Percentiles rank a stretch among this genome's conserved stretches.
Evolutionary conservation across 371 early-diverging fungal genomes (phyloP).

Genomic region (Mucor piriformis): DNA sequence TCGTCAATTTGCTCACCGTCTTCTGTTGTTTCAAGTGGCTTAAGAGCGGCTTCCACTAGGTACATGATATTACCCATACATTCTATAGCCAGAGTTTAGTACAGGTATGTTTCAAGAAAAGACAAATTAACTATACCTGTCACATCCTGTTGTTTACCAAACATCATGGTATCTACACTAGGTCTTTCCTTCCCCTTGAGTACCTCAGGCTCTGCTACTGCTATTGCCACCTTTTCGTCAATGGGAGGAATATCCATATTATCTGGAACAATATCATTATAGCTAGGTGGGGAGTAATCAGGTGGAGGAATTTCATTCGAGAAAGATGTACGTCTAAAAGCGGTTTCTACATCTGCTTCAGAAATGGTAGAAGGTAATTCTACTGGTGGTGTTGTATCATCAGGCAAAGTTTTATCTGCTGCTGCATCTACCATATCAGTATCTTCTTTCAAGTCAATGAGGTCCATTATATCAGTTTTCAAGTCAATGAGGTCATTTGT

Average conservation of each 20-base stretch:
- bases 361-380: neutral
- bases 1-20: constrained; percentile 45
- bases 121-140: no score
- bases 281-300: constrained; percentile 17
- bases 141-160: constrained; percentile 74
- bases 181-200: constrained; percentile 23
- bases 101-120: no score
- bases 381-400: neutral
- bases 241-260: neutral
- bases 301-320: neutral
- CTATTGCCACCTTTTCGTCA: neutral
- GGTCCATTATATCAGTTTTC: no score
- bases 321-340: neutral
- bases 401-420: no score
- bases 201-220: neutral
- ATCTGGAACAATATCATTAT: constrained; percentile 14
- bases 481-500: no score
- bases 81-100: constrained; percentile 31
- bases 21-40: constrained; percentile 35
- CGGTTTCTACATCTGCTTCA: neutral
- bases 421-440: no score
- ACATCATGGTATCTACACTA: constrained; percentile 48
- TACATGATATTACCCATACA: constrained; percentile 76
- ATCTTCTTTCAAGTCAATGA: no score
- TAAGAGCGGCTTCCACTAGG: constrained; percentile 60